Evolutionary conservation across 345 rosid genomes (phyloP), one percentile per base, ranked within the genome.

Genomic region (Gossypium australe): DNA sequence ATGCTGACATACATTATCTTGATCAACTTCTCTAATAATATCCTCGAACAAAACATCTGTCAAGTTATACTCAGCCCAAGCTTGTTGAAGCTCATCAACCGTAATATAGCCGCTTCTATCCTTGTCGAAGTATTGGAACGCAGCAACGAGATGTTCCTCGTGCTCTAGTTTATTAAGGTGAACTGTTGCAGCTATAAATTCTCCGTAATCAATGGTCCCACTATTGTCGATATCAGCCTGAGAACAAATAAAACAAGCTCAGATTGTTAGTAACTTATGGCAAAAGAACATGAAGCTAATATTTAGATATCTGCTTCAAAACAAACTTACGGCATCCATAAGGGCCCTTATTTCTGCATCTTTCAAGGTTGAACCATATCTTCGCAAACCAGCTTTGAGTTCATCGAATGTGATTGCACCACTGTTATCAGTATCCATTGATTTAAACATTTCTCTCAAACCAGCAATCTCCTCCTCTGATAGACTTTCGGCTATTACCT

Each of bases 381-480:
- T 89, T 90, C 91, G 83, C 69, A 95, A 81, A 74, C 99, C 99
- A 62, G 95, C 99, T 85, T 92, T 95, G 53, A 95, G 93, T 80
- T 95, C 99, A 79, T 95, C 98, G 75, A 91, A 95, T 78, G 99
- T 91, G 75, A 95, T 95, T 18, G 99, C 99, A 71, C 98, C 99
- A 74, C 99, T 95, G 80, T 80, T 89, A 75, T 94, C 98, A 17
- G 98, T 94, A 84, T 94, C 98, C 96, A 94, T 94, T 67, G 97
- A 75, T 75, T 79, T 77, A 83, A 95, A 95, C 99, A 95, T 93
- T 85, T 95, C 98, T 78, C 88, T 88, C 79, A 95, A 72, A 76
- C 99, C 99, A 75, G 99, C 98, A 80, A 95, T 95, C 85, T 92
- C 99, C 86, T 90, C 98, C 87, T 95, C 98, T 0, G 98, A 94